Evolutionary conservation across 768 basidiomycete species (phyloP), one percentile per base, ranked within the genome.

Genomic region (Naganishia antarctica): DNA sequence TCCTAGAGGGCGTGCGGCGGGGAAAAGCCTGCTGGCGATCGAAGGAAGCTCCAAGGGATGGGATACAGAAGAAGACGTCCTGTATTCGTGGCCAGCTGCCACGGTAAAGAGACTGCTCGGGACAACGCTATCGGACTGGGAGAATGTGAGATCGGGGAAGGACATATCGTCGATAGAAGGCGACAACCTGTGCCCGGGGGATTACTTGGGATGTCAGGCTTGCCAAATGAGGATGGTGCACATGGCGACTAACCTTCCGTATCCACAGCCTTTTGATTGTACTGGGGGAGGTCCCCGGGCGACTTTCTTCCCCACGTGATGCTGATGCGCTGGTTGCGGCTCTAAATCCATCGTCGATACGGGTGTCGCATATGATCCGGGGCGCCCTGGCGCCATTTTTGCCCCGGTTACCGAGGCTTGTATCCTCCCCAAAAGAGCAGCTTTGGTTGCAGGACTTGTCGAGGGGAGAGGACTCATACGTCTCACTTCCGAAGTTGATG

Each of bases 11-110:
- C 37, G 53, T 16, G 62, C 62, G 5, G 37, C 40, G 8, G 62
- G 49, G 21, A 67, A 67, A 2, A 67, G 61, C 37, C 47, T 51
- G 44, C 61, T 53, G 13, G 66, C 60, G 31, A 67, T 67, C 15
- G 61, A 63, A 6, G 66, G 66, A 13, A 49, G 43, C 18, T 46
- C 29, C 49, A 50, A 16, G 40, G 62, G 44, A 63, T 43, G 62
- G n/a, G 41, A 43, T 31, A 25, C 26, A 12, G 53, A 45, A 11
- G 49, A 21, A 3, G 49, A 8, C 3, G 50, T n/a, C 44, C 50
- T 28, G 40, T 41, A 23, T 12, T 51, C 62, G 15, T 37, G n/a
- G 4, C 49, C 16, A 4, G 40, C 21, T 44, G 40, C 53, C n/a
- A n/a, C 40, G 7, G 53, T 15, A n/a, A 57, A 57, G 13, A 57